These are phyloP conservation scores for Scopulariopsis brevicaulis DNA, from an alignment of 2,329 filamentous ascomycete genomes.

Conservation along the genomic window DNA sequence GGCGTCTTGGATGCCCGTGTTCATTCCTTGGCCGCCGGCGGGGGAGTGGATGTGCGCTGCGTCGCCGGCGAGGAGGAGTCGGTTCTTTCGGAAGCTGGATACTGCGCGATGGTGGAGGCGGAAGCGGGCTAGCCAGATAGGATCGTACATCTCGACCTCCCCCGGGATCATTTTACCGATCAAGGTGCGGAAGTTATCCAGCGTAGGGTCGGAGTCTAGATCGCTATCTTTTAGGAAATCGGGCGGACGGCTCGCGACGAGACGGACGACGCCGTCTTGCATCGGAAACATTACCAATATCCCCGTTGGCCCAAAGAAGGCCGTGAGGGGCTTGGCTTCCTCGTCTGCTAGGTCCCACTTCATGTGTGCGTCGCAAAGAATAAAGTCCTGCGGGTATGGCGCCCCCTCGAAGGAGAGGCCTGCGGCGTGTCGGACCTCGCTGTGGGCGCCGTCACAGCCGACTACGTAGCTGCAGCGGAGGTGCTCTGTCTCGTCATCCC, in stretches of 20 bases:
- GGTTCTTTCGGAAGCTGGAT: constrained; percentile 19
- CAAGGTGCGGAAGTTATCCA: constrained; percentile 10
- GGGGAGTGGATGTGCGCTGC: constrained; percentile 45
- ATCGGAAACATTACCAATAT: constrained; percentile 24
- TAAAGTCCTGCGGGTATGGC: constrained; percentile 28
- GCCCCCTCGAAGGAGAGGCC: constrained; percentile 26
- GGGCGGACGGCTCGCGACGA: constrained; percentile 12
- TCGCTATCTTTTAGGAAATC: constrained; percentile 1
- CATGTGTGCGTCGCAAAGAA: constrained; percentile 28
- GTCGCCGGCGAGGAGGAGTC: constrained; percentile 41
- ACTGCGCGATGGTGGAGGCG: constrained; percentile 29
- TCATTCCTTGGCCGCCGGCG: constrained; percentile 45
- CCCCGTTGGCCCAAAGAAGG: constrained; percentile 16
- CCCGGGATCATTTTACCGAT: constrained; percentile 17
- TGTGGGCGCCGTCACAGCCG: constrained; percentile 35
- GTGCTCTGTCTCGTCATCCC: constrained; percentile 10
- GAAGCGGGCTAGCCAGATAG: constrained; percentile 31
- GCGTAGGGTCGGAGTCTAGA: not conserved
- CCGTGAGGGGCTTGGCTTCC: constrained; percentile 9
- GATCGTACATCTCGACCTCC: constrained; percentile 14
- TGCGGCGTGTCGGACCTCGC: constrained; percentile 25
- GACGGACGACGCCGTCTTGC: constrained; percentile 12
- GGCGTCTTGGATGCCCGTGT: constrained; percentile 45
- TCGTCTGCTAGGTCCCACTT: constrained; percentile 1
- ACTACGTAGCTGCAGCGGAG: constrained; percentile 27